Percentiles rank a stretch among this genome's conserved stretches.
phyloP scores from a whole-genome alignment of 2,329 filamentous ascomycete genomes.

The Thermomyces lanuginosus region DNA sequence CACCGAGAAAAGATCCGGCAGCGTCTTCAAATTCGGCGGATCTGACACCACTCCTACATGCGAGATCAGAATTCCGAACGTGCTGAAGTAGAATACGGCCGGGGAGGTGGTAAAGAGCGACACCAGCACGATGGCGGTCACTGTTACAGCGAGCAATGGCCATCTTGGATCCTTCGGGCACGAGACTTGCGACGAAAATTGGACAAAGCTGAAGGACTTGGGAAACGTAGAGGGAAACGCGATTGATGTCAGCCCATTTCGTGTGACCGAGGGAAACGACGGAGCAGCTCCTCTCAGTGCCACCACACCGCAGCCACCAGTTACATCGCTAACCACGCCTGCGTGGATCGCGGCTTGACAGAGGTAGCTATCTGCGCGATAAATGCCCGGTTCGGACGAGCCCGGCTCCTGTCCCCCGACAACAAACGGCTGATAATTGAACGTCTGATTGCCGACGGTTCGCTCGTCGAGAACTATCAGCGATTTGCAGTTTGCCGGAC shows the following conservation, averaged over 20 bases:
- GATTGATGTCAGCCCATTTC: conserved; percentile 60
- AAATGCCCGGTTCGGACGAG: conserved; percentile 38
- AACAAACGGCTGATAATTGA: conserved; percentile 37
- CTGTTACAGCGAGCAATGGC: conserved; percentile 65
- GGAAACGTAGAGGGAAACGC: conserved; percentile 82
- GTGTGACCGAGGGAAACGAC: conserved; percentile 46
- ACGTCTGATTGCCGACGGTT: conserved; percentile 34
- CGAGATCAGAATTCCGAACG: conserved; percentile 71
- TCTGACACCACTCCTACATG: conserved; percentile 84
- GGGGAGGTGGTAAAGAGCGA: conserved; percentile 70
- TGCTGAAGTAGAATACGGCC: conserved; percentile 65
- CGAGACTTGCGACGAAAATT: conserved; percentile 40
- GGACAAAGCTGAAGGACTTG: conserved; percentile 63
- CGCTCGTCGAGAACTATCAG: conserved; percentile 34
- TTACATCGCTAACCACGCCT: conserved; percentile 53
- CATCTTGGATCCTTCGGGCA: conserved; percentile 65
- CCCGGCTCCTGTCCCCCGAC: conserved; percentile 32
- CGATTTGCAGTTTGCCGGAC: conserved; percentile 37
- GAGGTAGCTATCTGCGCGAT: conserved; percentile 79
- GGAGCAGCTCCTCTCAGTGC: conserved; percentile 52
- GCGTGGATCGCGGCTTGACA: conserved; percentile 74
- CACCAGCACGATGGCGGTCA: conserved; percentile 60
- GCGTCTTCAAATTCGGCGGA: conserved; percentile 51
- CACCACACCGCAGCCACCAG: conserved; percentile 71
- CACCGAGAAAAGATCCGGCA: conserved; percentile 58